A percentile compares a stretch with the other conserved stretches of the same genome.
Evolutionary conservation across 1,139 yeast species (phyloP).

Genomic region (Debaryomycetaceae sp.): DNA sequence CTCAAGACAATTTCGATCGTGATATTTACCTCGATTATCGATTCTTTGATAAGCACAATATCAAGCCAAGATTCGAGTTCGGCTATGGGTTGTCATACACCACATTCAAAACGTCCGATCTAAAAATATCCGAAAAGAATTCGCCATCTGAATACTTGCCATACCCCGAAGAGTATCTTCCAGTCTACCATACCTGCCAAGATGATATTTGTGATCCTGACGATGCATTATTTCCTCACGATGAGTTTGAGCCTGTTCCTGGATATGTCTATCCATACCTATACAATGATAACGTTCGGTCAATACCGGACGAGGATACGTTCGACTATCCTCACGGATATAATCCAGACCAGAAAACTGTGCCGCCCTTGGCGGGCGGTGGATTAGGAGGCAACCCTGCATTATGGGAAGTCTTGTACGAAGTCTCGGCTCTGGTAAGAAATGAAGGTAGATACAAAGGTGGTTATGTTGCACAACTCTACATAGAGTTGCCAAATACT

Average conservation of each 20-base stretch:
- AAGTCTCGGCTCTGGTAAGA: slow-evolving; percentile 44
- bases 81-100: slow-evolving; percentile 63
- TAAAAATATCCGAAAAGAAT: slow-evolving; percentile 37
- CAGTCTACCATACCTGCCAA: slow-evolving; percentile 34
- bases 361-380: slow-evolving; percentile 53
- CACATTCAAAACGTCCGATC: slow-evolving; percentile 36
- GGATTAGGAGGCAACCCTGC: slow-evolving; percentile 52
- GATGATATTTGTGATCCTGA: slow-evolving; percentile 55
- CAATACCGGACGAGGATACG: slow-evolving; percentile 33
- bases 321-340: slow-evolving; percentile 56
- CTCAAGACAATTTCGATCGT: slow-evolving; percentile 48
- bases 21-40: slow-evolving; percentile 54
- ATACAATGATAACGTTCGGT: slow-evolving; percentile 42
- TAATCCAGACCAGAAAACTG: slow-evolving; percentile 32
- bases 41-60: slow-evolving; percentile 53
- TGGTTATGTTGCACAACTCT: slow-evolving; percentile 54
- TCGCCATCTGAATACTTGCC: slow-evolving; percentile 50
- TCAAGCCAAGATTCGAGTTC: slow-evolving; percentile 57
- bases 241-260: slow-evolving; percentile 49
- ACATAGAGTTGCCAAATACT: slow-evolving; percentile 52
- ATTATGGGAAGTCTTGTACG: slow-evolving; percentile 44
- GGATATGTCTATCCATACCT: slow-evolving; percentile 52
- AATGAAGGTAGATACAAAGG: slow-evolving; percentile 53
- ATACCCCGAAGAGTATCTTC: slow-evolving; percentile 46
- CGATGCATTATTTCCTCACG: slow-evolving; percentile 55